Conservation (phyloP, 2,329 filamentous ascomycete genomes). For the Cladophialophora exuberans region DNA sequence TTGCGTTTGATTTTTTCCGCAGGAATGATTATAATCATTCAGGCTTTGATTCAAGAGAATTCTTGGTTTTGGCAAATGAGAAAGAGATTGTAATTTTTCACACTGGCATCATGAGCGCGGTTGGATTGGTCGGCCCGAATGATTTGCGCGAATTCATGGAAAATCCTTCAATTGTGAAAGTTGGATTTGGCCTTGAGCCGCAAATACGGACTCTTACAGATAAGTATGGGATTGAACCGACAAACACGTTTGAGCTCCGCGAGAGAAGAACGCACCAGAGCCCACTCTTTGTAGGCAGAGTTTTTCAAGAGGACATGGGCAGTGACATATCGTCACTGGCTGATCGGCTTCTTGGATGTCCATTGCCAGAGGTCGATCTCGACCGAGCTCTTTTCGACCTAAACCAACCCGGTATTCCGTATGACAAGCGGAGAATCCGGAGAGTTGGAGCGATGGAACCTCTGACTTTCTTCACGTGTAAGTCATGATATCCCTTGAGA, state of each 20-base stretch:
- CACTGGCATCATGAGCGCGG: constrained; percentile 9
- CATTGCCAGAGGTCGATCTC: constrained; percentile 11
- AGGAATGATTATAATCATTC: too few relatives aligned
- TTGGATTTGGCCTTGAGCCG: constrained; percentile 18
- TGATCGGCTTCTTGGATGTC: constrained; percentile 1
- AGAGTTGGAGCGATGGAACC: constrained; percentile 1
- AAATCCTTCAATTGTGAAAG: constrained; percentile 21
- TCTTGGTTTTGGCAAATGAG: constrained; percentile 17
- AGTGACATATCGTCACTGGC: constrained; percentile 13
- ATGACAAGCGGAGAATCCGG: constrained; percentile 1
- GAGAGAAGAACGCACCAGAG: not conserved
- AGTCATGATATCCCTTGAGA: not conserved
- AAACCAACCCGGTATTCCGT: too few relatives aligned
- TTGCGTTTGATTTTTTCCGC: constrained; percentile 21
- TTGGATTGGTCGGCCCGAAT: not conserved
- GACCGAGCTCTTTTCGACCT: constrained; percentile 1
- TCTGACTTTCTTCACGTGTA: constrained; percentile 16
- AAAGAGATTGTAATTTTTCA: constrained; percentile 18
- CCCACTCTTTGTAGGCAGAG: not conserved
- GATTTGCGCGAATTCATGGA: constrained; percentile 10
- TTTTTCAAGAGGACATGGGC: not conserved
- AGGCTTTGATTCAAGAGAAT: constrained; percentile 5
- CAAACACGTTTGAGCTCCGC: constrained; percentile 2
- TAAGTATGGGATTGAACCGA: constrained; percentile 9
- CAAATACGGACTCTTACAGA: constrained; percentile 10